A percentile compares a stretch with the other conserved stretches of the same genome.
These are phyloP conservation scores for Saturnispora galanensis DNA, from an alignment of 805 yeast genomes.

Conservation along the genomic window DNA sequence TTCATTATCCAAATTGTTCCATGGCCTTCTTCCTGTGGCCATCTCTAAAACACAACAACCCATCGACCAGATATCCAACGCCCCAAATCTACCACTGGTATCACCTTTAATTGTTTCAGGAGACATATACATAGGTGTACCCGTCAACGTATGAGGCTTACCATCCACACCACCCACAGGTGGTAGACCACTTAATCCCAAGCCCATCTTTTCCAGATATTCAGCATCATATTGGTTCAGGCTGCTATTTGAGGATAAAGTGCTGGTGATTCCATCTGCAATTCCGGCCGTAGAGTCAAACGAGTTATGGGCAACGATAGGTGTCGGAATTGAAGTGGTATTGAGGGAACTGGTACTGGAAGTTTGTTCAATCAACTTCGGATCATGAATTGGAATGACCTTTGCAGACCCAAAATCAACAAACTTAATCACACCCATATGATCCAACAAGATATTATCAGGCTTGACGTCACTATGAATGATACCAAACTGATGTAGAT, in stretches of 20 bases:
- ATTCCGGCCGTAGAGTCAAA: background rate
- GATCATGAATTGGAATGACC: conserved; percentile 48
- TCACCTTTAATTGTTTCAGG: conserved; percentile 91
- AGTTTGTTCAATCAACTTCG: conserved; percentile 5
- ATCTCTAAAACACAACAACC: conserved; percentile 95
- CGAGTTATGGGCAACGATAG: background rate
- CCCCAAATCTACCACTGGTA: conserved; percentile 48
- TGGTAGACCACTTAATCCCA: too few species aligned
- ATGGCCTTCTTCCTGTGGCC: conserved; percentile 94
- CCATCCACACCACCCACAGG: conserved; percentile 1
- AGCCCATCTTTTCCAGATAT: too few species aligned
- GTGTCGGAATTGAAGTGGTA: conserved; percentile 1
- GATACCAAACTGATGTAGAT: conserved; percentile 86
- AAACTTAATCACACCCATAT: conserved; percentile 85
- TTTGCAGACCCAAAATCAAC: conserved; percentile 98
- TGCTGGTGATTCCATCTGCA: background rate
- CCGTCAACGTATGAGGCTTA: conserved; percentile 45
- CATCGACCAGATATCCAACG: conserved; percentile 87
- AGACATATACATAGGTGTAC: conserved; percentile 99
- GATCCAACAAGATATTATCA: conserved; percentile 82
- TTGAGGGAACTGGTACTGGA: conserved; percentile 9
- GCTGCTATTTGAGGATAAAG: conserved; percentile 3
- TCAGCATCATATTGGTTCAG: background rate
- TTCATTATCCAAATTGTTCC: conserved; percentile 94
- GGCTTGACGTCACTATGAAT: conserved; percentile 98